A percentile compares a stretch with the other conserved stretches of the same genome.
phyloP scores from a whole-genome alignment of 2,329 filamentous ascomycete genomes.

The Metarhizium rileyi region DNA sequence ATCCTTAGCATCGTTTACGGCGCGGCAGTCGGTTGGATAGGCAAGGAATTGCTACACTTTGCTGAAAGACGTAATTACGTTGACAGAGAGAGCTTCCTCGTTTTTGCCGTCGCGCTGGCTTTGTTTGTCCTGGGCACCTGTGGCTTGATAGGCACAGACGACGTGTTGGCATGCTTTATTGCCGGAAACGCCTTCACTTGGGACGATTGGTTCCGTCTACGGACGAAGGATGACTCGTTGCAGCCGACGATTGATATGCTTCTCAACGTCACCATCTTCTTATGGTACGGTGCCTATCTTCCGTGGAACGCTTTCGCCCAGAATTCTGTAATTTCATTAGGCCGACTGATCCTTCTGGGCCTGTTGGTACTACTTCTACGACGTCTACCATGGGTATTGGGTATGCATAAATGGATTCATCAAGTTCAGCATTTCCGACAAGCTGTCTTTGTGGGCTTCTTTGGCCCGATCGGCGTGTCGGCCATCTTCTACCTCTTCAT shows the following conservation, averaged over 20 bases:
- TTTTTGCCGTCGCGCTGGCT: slow-evolving; percentile 76
- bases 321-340: slow-evolving; percentile 62
- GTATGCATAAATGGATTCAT: slow-evolving; percentile 63
- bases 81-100: slow-evolving; percentile 77
- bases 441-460: slow-evolving; percentile 82
- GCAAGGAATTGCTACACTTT: slow-evolving; percentile 74
- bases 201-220: slow-evolving; percentile 88
- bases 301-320: slow-evolving; percentile 64
- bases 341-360: slow-evolving; percentile 63
- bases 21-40: slow-evolving; percentile 66
- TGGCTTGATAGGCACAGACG: slow-evolving; percentile 78
- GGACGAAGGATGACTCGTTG: slow-evolving; percentile 83
- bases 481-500: slow-evolving; percentile 87
- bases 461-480: slow-evolving; percentile 84
- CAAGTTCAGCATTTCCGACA: slow-evolving; percentile 69
- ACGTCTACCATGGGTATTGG: slow-evolving; percentile 66
- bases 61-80: slow-evolving; percentile 74
- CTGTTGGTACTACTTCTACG: slow-evolving; percentile 68
- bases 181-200: slow-evolving; percentile 86
- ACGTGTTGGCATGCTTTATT: slow-evolving; percentile 85
- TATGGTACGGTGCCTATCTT: slow-evolving; percentile 82
- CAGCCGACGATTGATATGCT: slow-evolving; percentile 94
- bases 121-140: slow-evolving; percentile 83
- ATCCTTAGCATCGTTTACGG: slow-evolving; percentile 71
- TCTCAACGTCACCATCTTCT: slow-evolving; percentile 77